phyloP scores from a whole-genome alignment of 371 early-diverging fungal species.

The Apophysomyces variabilis region DNA sequence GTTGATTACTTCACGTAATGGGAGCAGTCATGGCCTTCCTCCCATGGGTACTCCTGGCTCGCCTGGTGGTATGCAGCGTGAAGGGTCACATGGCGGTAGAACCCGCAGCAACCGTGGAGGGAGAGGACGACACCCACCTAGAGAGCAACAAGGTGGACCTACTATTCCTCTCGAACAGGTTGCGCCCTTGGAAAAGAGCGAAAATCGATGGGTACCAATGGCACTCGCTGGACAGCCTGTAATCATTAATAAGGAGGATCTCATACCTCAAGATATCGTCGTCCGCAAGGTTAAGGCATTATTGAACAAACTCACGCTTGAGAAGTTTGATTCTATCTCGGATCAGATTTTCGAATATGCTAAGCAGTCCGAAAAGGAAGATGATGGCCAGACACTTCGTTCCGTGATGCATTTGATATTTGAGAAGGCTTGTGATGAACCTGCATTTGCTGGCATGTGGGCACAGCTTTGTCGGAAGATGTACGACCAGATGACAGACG shows the following conservation, averaged over 20 bases:
- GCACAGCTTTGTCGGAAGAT: constrained; percentile 84
- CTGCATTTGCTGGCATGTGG: constrained; percentile 88
- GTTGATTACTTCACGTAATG: constrained; percentile 54
- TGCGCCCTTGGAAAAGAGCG: constrained; percentile 78
- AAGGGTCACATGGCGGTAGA: constrained; percentile 56
- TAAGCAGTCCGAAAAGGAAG: constrained; percentile 68
- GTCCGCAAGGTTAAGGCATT: constrained; percentile 84
- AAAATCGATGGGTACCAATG: constrained; percentile 85
- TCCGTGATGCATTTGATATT: constrained; percentile 85
- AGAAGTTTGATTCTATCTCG: constrained; percentile 89
- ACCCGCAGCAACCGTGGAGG: constrained; percentile 59
- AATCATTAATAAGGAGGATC: constrained; percentile 36
- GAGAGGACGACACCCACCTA: constrained; percentile 48
- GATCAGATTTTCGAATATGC: constrained; percentile 84
- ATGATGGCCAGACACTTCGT: constrained; percentile 71
- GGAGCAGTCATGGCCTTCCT: constrained; percentile 50
- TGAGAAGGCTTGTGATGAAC: constrained; percentile 95
- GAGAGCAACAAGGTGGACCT: constrained; percentile 53
- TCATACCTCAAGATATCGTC: constrained; percentile 64
- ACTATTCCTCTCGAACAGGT: constrained; percentile 70
- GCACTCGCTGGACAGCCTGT: constrained; percentile 30
- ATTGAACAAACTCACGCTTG: constrained; percentile 94
- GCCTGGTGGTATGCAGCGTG: constrained; percentile 62
- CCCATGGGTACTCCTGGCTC: constrained; percentile 40
- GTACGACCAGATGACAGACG: constrained; percentile 58